Evolutionary conservation across 2,329 filamentous ascomycete genomes (phyloP).

Genomic region (Aspergillus cejpii): DNA sequence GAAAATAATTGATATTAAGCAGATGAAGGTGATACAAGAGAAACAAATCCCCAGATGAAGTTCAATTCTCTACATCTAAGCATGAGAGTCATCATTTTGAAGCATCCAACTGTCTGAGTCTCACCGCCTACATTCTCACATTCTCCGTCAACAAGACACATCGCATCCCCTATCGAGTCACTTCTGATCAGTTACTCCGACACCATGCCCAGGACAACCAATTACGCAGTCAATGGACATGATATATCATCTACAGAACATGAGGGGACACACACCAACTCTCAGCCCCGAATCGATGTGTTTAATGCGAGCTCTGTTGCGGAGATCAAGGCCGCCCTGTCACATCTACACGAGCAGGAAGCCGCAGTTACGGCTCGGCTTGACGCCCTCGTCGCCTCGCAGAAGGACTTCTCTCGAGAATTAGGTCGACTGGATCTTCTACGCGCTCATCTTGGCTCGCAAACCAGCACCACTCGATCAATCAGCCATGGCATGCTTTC

Average conservation of each 20-base stretch:
- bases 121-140: neutral
- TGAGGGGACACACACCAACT: constrained; percentile 1
- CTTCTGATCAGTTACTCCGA: neutral
- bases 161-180: neutral
- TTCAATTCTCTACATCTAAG: neutral
- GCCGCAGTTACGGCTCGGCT: constrained; percentile 65
- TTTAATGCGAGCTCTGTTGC: constrained; percentile 66
- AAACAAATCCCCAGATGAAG: too few relatives aligned
- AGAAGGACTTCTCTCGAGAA: constrained; percentile 80
- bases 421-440: constrained; percentile 81
- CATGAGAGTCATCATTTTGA: neutral
- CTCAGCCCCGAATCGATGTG: constrained; percentile 39
- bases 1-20: neutral
- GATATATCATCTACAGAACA: constrained; percentile 6
- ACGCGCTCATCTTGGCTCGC: constrained; percentile 78
- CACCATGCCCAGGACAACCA: neutral
- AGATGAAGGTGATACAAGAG: neutral
- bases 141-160: constrained; percentile 1
- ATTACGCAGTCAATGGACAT: constrained; percentile 22
- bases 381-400: constrained; percentile 69
- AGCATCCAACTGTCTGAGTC: neutral
- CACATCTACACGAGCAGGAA: constrained; percentile 69
- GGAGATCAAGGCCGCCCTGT: constrained; percentile 72
- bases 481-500: constrained; percentile 90
- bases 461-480: constrained; percentile 72